Evolutionary conservation across 768 basidiomycete genomes (phyloP).

Genomic region (Leccinum olivaceopallidum): DNA sequence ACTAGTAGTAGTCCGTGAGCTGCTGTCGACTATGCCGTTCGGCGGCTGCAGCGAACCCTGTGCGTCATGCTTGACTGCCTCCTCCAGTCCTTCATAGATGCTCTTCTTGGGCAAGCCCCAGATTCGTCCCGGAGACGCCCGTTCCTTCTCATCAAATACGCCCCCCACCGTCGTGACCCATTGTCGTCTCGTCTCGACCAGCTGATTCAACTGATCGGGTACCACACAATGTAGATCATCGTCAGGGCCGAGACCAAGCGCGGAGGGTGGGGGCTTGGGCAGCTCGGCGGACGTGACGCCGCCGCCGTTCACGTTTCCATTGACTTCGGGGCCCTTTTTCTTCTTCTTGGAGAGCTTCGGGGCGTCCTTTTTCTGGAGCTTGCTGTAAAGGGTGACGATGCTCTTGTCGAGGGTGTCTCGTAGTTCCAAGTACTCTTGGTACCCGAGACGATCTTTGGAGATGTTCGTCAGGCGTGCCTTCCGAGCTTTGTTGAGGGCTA

Average conservation of each 20-base stretch:
- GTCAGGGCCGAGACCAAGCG: conserved; percentile 67
- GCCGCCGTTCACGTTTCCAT: conserved; percentile 34
- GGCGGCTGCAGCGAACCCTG: conserved; percentile 23
- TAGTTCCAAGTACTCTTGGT: conserved; percentile 86
- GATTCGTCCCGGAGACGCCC: conserved; percentile 62
- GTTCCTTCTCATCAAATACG: conserved; percentile 76
- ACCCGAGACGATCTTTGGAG: conserved; percentile 85
- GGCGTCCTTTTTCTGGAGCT: conserved; percentile 79
- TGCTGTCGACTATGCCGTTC: conserved; percentile 17
- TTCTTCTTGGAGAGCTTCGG: conserved; percentile 74
- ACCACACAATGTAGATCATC: conserved; percentile 64
- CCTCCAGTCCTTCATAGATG: conserved; percentile 74
- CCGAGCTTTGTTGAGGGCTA: conserved; percentile 82
- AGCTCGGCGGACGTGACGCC: conserved; percentile 31
- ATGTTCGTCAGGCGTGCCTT: conserved; percentile 69
- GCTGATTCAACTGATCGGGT: conserved; percentile 64
- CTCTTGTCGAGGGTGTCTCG: conserved; percentile 88
- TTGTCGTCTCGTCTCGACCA: conserved; percentile 73
- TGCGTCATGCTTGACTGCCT: conserved; percentile 49
- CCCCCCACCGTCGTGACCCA: conserved; percentile 79
- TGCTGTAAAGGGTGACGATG: conserved; percentile 70
- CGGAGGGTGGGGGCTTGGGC: conserved; percentile 67
- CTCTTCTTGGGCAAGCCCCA: conserved; percentile 78
- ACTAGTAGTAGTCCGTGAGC: conserved; percentile 31
- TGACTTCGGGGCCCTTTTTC: conserved; percentile 54